phyloP scores from a whole-genome alignment of 2,329 filamentous ascomycete species.

The Alternaria solani region DNA sequence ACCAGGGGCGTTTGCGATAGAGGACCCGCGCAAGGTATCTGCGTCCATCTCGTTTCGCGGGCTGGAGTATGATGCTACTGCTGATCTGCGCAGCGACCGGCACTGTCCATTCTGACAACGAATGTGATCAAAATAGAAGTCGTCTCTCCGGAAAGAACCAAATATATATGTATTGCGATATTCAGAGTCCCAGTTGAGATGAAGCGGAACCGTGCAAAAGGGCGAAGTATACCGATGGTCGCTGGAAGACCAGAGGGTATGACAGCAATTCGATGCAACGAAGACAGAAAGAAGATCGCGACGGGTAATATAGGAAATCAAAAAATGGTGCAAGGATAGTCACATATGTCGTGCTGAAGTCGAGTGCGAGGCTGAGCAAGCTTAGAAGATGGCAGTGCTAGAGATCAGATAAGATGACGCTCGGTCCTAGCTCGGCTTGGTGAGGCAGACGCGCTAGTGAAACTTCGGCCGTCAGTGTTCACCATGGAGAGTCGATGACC shows the following conservation, averaged over 20 bases:
- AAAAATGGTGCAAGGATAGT: neutral
- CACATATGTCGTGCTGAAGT: neutral
- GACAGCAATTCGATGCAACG: neutral
- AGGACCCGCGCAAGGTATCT: neutral
- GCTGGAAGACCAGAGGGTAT: neutral
- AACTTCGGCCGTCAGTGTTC: slow-evolving; percentile 19
- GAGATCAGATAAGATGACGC: slow-evolving; percentile 14
- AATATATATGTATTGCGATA: neutral
- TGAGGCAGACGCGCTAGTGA: slow-evolving; percentile 17
- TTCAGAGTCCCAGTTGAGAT: neutral
- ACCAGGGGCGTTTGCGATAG: neutral
- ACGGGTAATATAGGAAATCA: neutral
- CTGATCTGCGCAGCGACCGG: neutral
- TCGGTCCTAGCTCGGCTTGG: slow-evolving; percentile 6
- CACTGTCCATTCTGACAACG: neutral
- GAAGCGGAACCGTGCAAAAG: neutral
- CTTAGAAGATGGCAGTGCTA: neutral
- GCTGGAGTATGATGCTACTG: neutral
- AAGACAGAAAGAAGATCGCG: neutral
- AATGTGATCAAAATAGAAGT: neutral
- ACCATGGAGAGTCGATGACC: slow-evolving; percentile 13
- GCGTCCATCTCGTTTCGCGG: neutral
- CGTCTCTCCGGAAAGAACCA: neutral
- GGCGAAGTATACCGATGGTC: neutral
- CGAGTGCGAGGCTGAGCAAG: neutral